Evolutionary conservation across 1,139 yeast species (phyloP).

Genomic region (Yamadazyma blattariae): DNA sequence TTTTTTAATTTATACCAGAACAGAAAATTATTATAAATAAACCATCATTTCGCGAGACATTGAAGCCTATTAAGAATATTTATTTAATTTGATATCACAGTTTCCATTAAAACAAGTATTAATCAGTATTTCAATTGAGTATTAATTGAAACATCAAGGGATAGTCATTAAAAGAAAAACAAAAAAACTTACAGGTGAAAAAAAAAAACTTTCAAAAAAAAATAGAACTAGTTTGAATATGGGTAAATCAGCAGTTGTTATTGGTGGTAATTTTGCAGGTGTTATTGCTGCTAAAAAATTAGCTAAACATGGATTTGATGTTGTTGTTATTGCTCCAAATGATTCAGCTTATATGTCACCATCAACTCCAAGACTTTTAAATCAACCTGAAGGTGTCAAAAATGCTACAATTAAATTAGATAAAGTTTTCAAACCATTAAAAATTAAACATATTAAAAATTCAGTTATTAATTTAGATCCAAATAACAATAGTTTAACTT

Average conservation of each 20-base stretch:
- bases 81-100: too few species aligned
- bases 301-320: constrained; percentile 14
- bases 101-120: too few species aligned
- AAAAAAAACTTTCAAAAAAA: too few species aligned
- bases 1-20: too few species aligned
- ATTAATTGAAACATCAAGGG: too few species aligned
- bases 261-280: constrained; percentile 38
- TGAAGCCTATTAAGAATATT: too few species aligned
- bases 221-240: too few species aligned
- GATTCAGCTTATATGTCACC: constrained; percentile 18
- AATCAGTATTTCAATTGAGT: too few species aligned
- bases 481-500: constrained; percentile 9
- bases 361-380: constrained; percentile 26
- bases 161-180: too few species aligned
- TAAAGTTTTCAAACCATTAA: constrained; percentile 12
- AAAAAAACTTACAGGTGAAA: too few species aligned
- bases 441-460: constrained; percentile 15
- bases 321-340: constrained; percentile 17
- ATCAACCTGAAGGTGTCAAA: constrained; percentile 17
- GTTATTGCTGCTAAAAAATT: constrained; percentile 22
- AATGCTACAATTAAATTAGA: constrained; percentile 12
- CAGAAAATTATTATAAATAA: too few species aligned
- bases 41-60: too few species aligned
- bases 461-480: constrained; percentile 18
- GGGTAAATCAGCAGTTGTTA: constrained; percentile 24